Evolutionary conservation across 2,329 filamentous ascomycete species (phyloP).

Genomic region (Sclerotinia trifoliorum): DNA sequence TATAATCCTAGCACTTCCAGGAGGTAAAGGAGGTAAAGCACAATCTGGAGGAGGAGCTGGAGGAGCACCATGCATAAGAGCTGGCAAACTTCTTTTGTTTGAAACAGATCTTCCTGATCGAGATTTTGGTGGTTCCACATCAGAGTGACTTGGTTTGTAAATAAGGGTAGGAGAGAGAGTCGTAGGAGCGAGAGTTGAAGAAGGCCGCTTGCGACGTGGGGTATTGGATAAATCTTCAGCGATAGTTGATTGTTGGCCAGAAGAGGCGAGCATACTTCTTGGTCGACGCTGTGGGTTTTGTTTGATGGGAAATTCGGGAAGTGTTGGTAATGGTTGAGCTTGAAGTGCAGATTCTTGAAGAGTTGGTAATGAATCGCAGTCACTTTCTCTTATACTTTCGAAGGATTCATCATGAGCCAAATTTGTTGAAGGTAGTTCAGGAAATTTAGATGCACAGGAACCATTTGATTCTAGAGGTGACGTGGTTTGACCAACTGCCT

Average conservation of each 20-base stretch:
- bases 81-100: constrained; percentile 34
- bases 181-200: constrained; percentile 17
- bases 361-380: constrained; percentile 9
- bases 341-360: constrained; percentile 12
- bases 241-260: not conserved
- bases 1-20: constrained; percentile 20
- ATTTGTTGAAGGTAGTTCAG: constrained; percentile 3
- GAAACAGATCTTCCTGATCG: constrained; percentile 25
- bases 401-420: constrained; percentile 1
- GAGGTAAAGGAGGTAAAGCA: constrained; percentile 38
- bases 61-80: constrained; percentile 36
- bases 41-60: constrained; percentile 39
- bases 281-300: constrained; percentile 8
- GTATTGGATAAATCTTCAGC: constrained; percentile 5
- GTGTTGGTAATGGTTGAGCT: not conserved
- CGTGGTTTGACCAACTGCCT: constrained; percentile 1
- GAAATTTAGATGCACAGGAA: constrained; percentile 11
- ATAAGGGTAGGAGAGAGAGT: constrained; percentile 4
- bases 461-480: constrained; percentile 17
- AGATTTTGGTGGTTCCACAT: not conserved
- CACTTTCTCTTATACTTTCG: not conserved
- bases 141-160: constrained; percentile 5
- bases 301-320: not conserved
- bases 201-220: constrained; percentile 1
- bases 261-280: constrained; percentile 14